phyloP scores from a whole-genome alignment of 495 filamentous ascomycete genomes.

The Neurospora hispaniola region DNA sequence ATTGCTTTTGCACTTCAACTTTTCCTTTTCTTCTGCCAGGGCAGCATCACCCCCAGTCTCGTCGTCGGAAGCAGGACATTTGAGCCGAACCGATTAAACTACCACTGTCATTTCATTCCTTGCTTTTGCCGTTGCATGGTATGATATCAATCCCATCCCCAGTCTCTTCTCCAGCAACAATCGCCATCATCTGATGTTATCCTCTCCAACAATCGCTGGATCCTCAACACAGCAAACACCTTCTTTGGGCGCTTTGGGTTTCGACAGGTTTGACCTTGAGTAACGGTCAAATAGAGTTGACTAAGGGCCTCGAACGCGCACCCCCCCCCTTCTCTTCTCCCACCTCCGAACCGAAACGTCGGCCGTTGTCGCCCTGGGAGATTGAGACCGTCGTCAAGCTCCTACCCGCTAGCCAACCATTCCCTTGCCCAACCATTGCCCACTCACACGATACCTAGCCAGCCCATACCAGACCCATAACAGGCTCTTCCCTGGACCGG shows the following conservation, averaged over 20 bases:
- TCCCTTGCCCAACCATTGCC: not conserved
- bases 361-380: not conserved
- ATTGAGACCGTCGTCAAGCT: not conserved
- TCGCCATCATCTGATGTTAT: not conserved
- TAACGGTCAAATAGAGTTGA: not conserved
- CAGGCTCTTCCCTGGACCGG: not conserved
- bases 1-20: not conserved
- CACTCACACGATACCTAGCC: not conserved
- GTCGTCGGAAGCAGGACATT: not conserved
- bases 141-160: not conserved
- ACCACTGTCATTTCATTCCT: not conserved
- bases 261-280: not conserved
- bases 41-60: too few species aligned
- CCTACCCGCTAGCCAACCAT: not conserved
- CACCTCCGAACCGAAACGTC: not conserved
- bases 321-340: not conserved
- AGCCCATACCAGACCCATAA: not conserved
- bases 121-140: not conserved
- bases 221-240: not conserved
- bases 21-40: not conserved
- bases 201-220: not conserved
- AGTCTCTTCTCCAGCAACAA: not conserved
- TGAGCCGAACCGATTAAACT: not conserved
- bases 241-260: not conserved
- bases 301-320: not conserved